Percentiles rank a stretch among this genome's conserved stretches.
Evolutionary conservation across 805 yeast species (phyloP).

Genomic region (Brettanomyces nanus): DNA sequence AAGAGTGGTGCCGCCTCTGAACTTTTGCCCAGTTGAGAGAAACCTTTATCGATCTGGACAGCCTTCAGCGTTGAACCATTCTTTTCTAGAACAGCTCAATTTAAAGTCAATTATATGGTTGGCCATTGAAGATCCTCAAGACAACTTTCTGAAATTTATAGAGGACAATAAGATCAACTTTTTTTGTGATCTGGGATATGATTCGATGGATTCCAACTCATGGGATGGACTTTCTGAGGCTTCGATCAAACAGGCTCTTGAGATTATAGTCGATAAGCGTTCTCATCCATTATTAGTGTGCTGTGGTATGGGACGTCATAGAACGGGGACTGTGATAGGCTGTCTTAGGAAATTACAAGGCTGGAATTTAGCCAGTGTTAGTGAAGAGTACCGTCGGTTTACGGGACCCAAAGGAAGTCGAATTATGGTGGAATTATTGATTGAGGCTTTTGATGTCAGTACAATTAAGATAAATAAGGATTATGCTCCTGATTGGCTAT

Average conservation of each 20-base stretch:
- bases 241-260: constrained; percentile 71
- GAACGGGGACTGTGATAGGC: constrained; percentile 96
- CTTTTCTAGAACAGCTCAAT: constrained; percentile 67
- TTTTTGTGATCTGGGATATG: constrained; percentile 72
- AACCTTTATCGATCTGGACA: constrained; percentile 86
- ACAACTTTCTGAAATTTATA: constrained; percentile 75
- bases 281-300: constrained; percentile 84
- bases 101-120: constrained; percentile 85
- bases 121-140: constrained; percentile 93
- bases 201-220: constrained; percentile 50
- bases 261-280: constrained; percentile 61
- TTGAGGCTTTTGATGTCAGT: constrained; percentile 58
- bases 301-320: constrained; percentile 97
- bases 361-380: constrained; percentile 92
- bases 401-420: constrained; percentile 92
- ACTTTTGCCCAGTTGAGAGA: constrained; percentile 91
- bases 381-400: constrained; percentile 90
- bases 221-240: constrained; percentile 93
- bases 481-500: constrained; percentile 41
- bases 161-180: constrained; percentile 62
- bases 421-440: constrained; percentile 80
- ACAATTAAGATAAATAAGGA: constrained; percentile 34
- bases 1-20: constrained; percentile 84
- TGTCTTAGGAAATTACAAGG: constrained; percentile 87
- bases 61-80: constrained; percentile 88